Conservation (phyloP, 1,139 yeast species). For the Hansenula sp. region DNA sequence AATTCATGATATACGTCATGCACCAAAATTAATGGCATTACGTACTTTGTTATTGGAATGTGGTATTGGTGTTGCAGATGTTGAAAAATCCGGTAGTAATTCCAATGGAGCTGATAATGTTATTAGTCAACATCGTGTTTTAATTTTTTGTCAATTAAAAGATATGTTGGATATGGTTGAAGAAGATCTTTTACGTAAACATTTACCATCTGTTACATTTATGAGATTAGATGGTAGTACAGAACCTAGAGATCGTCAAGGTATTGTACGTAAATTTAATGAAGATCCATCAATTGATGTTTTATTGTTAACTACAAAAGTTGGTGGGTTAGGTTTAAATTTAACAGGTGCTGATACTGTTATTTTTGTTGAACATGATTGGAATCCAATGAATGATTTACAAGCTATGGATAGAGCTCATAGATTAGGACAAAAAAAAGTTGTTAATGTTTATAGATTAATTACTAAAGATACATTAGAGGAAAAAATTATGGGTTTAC, state of each 20-base stretch:
- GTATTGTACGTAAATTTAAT: conserved; percentile 86
- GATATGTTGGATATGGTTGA: conserved; percentile 98
- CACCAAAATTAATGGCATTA: conserved; percentile 85
- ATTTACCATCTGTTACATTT: conserved; percentile 88
- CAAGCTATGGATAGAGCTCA: conserved; percentile 99
- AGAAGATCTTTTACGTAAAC: conserved; percentile 74
- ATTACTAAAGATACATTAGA: conserved; percentile 92
- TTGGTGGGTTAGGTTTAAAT: conserved; percentile 96
- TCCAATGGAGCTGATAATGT: conserved; percentile 54
- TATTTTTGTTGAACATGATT: conserved; percentile 96
- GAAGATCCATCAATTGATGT: conserved; percentile 97
- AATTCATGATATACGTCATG: conserved; percentile 71
- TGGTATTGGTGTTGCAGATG: conserved; percentile 77
- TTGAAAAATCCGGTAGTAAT: conserved; percentile 32
- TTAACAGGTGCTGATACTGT: conserved; percentile 99
- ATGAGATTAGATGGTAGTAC: conserved; percentile 95
- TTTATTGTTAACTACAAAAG: conserved; percentile 87
- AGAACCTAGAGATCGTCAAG: conserved; percentile 89
- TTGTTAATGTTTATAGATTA: conserved; percentile 89
- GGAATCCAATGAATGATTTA: conserved; percentile 99
- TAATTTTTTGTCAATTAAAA: conserved; percentile 92
- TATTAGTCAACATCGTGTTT: conserved; percentile 91
- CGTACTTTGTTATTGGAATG: conserved; percentile 82
- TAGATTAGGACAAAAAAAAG: conserved; percentile 95
- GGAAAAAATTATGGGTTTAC: conserved; percentile 97